phyloP scores from a whole-genome alignment of 305 asterid genomes.

The Fraxinus greggii region DNA sequence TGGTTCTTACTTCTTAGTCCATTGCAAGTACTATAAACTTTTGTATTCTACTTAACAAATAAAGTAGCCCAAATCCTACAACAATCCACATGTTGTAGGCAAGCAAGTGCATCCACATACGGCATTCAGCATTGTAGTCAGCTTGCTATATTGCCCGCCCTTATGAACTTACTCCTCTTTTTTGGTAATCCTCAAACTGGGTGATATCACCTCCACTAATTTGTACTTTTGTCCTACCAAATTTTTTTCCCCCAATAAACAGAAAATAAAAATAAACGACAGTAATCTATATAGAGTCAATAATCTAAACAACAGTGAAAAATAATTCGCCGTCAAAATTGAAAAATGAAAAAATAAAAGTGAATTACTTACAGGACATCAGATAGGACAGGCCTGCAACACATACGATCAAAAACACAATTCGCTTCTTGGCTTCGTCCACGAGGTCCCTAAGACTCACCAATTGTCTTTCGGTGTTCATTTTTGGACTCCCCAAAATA shows the following conservation, averaged over 20 bases:
- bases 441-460: slow-evolving; percentile 47
- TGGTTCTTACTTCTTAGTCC: background rate
- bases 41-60: background rate
- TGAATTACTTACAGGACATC: slow-evolving; percentile 55
- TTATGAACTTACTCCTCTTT: background rate
- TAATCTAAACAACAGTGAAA: background rate
- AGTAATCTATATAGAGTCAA: background rate
- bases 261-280: background rate
- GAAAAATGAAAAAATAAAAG: background rate
- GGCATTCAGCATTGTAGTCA: background rate
- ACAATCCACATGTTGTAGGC: background rate
- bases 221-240: background rate
- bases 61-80: background rate
- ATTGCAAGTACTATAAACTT: background rate
- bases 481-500: slow-evolving; percentile 31
- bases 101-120: slow-evolving; percentile 5
- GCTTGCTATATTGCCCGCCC: background rate
- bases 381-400: slow-evolving; percentile 62
- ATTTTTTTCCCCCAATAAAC: background rate
- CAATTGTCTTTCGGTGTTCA: slow-evolving; percentile 45
- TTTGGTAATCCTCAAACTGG: slow-evolving; percentile 15
- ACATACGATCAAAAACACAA: slow-evolving; percentile 44
- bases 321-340: slow-evolving; percentile 16
- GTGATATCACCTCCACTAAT: slow-evolving; percentile 3
- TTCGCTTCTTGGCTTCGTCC: slow-evolving; percentile 65